Base-by-base conservation (phyloP, 768 basidiomycete species). In the Daedaleopsis sinensis region DNA sequence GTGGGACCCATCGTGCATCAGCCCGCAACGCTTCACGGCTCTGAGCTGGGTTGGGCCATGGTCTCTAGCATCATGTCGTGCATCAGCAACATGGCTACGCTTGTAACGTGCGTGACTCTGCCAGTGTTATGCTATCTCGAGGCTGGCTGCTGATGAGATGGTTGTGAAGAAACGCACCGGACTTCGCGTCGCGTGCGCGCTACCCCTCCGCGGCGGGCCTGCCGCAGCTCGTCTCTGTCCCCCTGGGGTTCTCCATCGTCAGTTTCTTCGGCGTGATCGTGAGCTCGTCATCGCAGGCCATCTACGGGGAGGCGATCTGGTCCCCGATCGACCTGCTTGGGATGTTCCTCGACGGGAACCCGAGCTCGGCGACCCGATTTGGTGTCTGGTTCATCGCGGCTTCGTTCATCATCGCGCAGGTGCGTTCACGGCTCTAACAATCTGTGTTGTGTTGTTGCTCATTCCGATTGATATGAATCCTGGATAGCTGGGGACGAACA, bases 191-290 rank as follows among this genome's bases (percentile, higher is more conserved):
- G 63, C 88, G 81, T 59, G 83, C 83, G 46, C 79, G 73, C 66
- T 81, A 74, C 13, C 84, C 87, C 8, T 74, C 79, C 8, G 86
- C 85, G 23, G 87, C 87, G 3, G 72, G 87, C 43, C 80, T 78
- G 64, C 85, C 90, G 32, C 91, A 93, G 72, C 75, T 90, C 16
- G 73, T 91, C 62, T 81, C 90, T 0, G 82, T 92, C 35, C 91
- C 92, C 0, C 61, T 93, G 55, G 82, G 84, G 1, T 92, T 91
- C 74, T 85, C 86, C 24, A 70, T 92, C 55, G 87, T 91, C 67
- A 87, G 86, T 68, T 88, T 94, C 74, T 78, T 94, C 61, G 90
- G 91, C 1, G 90, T 94, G 71, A 84, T 92, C 54, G 91, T 94
- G 64, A 86, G 87, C 58, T 92, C 91, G 1, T 88, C 89, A 19